phyloP scores from a whole-genome alignment of 2,329 filamentous ascomycete species.

The Aspergillus eucalypticola region DNA sequence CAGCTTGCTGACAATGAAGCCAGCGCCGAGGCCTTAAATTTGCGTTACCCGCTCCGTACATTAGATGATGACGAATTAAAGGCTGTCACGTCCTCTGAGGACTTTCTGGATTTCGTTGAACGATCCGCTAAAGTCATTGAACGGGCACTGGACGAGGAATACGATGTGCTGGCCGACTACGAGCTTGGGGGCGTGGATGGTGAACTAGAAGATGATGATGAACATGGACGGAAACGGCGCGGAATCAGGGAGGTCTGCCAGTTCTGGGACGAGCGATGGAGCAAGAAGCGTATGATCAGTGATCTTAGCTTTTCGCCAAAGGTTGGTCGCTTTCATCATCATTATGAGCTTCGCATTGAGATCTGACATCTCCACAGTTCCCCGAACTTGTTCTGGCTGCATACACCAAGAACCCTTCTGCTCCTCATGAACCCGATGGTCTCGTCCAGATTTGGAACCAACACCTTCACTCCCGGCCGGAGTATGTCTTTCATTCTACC shows the following conservation, averaged over 20 bases:
- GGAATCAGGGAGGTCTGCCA: constrained; percentile 77
- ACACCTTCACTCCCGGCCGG: constrained; percentile 88
- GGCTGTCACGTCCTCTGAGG: constrained; percentile 86
- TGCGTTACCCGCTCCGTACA: constrained; percentile 73
- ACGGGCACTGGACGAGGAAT: constrained; percentile 89
- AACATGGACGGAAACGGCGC: constrained; percentile 48
- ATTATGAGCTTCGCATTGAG: neutral
- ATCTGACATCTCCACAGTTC: constrained; percentile 53
- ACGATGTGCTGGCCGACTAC: constrained; percentile 95
- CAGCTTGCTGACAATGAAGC: constrained; percentile 39
- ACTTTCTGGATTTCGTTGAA: constrained; percentile 94
- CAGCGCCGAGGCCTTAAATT: constrained; percentile 45
- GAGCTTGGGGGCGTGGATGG: constrained; percentile 73
- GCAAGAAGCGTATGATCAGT: constrained; percentile 96
- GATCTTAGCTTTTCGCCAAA: constrained; percentile 94
- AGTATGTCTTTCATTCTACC: constrained; percentile 95
- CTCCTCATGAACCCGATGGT: constrained; percentile 89
- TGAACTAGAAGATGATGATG: constrained; percentile 76
- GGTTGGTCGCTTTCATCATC: constrained; percentile 41
- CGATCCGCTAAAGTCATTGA: constrained; percentile 96
- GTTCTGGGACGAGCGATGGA: constrained; percentile 94
- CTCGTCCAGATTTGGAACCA: constrained; percentile 96
- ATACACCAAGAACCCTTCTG: constrained; percentile 95
- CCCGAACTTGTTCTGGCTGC: constrained; percentile 89
- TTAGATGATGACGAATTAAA: constrained; percentile 82